phyloP scores from a whole-genome alignment of 169 alveolate genomes.

The Perkinsus olseni region DNA sequence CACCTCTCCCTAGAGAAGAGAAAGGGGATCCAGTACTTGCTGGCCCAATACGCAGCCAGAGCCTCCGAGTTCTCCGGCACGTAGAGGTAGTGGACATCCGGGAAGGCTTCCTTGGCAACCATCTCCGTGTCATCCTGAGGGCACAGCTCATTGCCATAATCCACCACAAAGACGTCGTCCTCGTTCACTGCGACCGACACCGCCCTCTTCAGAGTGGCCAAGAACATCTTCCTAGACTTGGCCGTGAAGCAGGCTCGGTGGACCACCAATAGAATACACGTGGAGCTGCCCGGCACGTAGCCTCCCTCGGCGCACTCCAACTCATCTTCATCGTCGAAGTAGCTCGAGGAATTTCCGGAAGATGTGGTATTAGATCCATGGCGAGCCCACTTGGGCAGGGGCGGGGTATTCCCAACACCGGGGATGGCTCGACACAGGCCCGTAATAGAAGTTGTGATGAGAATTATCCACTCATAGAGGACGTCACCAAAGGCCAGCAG shows the following conservation, averaged over 20 bases:
- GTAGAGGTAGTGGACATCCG: neutral
- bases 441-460: neutral
- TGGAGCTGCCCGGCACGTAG: neutral
- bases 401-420: neutral
- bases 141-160: neutral
- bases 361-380: neutral
- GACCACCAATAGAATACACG: neutral
- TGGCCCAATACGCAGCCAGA: neutral
- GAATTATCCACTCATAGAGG: neutral
- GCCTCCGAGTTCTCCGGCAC: conserved; percentile 1
- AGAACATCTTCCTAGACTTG: neutral
- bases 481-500: neutral
- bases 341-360: neutral
- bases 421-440: neutral
- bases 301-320: neutral
- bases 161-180: neutral
- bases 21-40: neutral
- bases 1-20: neutral
- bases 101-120: neutral
- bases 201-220: neutral
- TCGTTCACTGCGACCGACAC: neutral
- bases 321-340: neutral
- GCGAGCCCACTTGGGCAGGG: neutral
- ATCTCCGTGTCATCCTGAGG: neutral
- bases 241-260: neutral